These are phyloP conservation scores for Diddensiella transvaalensis DNA, from an alignment of 805 yeast species.

Conservation along the genomic window DNA sequence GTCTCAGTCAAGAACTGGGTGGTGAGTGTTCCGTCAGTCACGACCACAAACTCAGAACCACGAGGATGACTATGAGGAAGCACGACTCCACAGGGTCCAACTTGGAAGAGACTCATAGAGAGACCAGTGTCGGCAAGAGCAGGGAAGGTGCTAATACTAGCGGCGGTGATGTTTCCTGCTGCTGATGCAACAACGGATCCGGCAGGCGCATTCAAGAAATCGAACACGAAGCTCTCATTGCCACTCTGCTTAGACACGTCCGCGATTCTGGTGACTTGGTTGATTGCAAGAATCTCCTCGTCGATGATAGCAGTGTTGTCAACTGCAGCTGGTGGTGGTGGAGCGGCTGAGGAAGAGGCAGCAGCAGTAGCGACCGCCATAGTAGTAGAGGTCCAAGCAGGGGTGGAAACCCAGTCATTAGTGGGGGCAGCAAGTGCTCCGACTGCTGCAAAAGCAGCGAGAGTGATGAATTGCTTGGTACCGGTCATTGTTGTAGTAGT, in stretches of 20 bases:
- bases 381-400: too few species aligned
- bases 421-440: not conserved
- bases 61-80: constrained; percentile 22
- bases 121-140: constrained; percentile 17
- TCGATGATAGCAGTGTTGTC: constrained; percentile 10
- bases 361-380: not conserved
- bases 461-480: too few species aligned
- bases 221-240: constrained; percentile 19
- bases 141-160: constrained; percentile 19
- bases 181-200: constrained; percentile 13
- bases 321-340: constrained; percentile 4
- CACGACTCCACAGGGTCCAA: constrained; percentile 22
- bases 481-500: too few species aligned
- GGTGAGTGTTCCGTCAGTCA: constrained; percentile 17
- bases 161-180: constrained; percentile 16
- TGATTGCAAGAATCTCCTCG: constrained; percentile 14
- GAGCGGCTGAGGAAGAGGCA: not conserved
- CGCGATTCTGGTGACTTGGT: constrained; percentile 14
- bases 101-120: constrained; percentile 15
- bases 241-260: constrained; percentile 16
- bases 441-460: not conserved
- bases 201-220: constrained; percentile 17
- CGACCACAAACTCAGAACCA: constrained; percentile 18
- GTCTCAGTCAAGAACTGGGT: constrained; percentile 22
- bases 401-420: too few species aligned